Evolutionary conservation across 208 protist species (phyloP), one percentile per base, ranked within the genome.

Genomic region (Trypanosoma theileri): DNA sequence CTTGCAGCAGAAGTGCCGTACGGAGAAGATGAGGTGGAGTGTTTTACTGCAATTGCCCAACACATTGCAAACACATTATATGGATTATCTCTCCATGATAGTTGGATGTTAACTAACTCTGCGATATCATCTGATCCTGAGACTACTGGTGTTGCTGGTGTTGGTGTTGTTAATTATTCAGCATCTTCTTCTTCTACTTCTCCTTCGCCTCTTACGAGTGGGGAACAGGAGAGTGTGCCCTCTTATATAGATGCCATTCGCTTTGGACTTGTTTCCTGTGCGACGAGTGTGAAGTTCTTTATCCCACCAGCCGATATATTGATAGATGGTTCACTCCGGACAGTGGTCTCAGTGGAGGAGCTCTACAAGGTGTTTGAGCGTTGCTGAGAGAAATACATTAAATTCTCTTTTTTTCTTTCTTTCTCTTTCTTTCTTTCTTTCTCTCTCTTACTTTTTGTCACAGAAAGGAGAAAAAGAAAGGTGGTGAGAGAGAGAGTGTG

Each of bases 341-440:
- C 82, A 21, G 79, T 96, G 46, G 88, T 93, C 6, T 86, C 86
- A 0, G 88, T 93, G 46, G 91, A 96, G 79, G 81, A 87, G 24
- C 77, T 96, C 16, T 96, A 93, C 75, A 96, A 92, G 69, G 88
- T 96, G 21, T 96, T 96, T 75, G 91, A 96, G 71, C 91, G 91
- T 16, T 96, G 91, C 73, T 96, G 73, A 63, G 21, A 8, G 16
- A 22, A 41, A 24, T 52, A 12, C n/a, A n/a, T n/a, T n/a, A 41
- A 28, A 44, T n/a, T 44, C 42, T 48, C 13, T 35, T 6, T 35
- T 6, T 35, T 6, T 35, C 28, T 35, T 6, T 35, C 28, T 35
- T 6, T 35, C 28, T 35, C 28, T 35, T 6, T 35, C 28, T 35
- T 6, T 35, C 28, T 35, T 6, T 35, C n/a, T n/a, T n/a, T 35